phyloP scores from a whole-genome alignment of 2,329 filamentous ascomycete species.

The Pseudocercospora pini-densiflorae region DNA sequence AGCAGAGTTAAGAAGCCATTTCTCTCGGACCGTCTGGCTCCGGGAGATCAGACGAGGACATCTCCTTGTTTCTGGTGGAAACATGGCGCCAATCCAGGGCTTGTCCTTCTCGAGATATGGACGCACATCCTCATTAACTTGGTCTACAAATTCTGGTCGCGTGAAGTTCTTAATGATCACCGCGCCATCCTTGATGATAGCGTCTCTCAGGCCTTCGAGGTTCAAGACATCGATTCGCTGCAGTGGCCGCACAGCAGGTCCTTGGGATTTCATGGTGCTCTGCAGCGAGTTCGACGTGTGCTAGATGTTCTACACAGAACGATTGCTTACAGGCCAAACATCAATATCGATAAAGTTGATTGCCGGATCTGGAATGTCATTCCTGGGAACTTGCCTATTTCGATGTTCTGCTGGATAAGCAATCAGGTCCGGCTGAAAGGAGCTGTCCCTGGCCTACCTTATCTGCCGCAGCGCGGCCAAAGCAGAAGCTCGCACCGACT shows the following conservation, averaged over 20 bases:
- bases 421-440: not conserved
- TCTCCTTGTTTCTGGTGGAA: slow-evolving; percentile 3
- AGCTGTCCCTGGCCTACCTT: not conserved
- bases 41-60: slow-evolving; percentile 4
- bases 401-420: not conserved
- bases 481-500: not conserved
- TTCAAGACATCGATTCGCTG: not conserved
- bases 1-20: slow-evolving; percentile 2
- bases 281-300: not conserved
- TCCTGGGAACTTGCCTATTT: not conserved
- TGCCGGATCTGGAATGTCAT: no score
- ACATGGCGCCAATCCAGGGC: slow-evolving; percentile 9
- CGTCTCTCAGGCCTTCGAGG: not conserved
- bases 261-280: not conserved
- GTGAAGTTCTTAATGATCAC: slow-evolving; percentile 11
- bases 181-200: slow-evolving; percentile 2
- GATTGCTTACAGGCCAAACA: no score
- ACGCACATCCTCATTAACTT: slow-evolving; percentile 5
- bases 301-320: not conserved
- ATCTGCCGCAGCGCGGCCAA: not conserved
- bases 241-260: not conserved
- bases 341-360: no score
- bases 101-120: slow-evolving; percentile 3
- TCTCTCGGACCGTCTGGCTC: slow-evolving; percentile 4
- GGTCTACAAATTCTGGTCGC: not conserved